Percentiles rank a stretch among this genome's conserved stretches.
Evolutionary conservation across 257 asterid genomes (phyloP).

Genomic region (Buddleja alternifolia): DNA sequence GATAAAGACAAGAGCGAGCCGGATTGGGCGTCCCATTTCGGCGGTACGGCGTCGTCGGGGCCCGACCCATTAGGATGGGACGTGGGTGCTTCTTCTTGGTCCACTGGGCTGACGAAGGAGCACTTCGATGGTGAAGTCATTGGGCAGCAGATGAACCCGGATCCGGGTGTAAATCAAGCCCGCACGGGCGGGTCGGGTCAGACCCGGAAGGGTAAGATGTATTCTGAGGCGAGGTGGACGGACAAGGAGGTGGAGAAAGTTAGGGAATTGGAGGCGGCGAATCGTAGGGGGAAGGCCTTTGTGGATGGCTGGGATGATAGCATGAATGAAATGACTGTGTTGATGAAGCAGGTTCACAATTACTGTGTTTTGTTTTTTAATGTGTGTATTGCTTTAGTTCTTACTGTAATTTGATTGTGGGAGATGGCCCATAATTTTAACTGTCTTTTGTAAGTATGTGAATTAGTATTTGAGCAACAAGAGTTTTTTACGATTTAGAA

Average conservation of each 20-base stretch:
- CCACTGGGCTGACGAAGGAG: constrained; percentile 84
- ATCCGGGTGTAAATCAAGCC: constrained; percentile 16
- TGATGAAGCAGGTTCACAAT: constrained; percentile 74
- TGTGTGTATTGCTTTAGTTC: not conserved
- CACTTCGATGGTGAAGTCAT: constrained; percentile 85
- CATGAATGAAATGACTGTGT: constrained; percentile 50
- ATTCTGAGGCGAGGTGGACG: constrained; percentile 51
- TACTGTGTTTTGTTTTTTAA: not conserved
- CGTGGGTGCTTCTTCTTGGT: constrained; percentile 65
- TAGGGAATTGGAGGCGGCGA: constrained; percentile 48
- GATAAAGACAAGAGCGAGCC: constrained; percentile 17
- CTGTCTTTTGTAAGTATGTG: not conserved
- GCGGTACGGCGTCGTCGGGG: constrained; percentile 41
- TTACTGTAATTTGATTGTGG: not conserved
- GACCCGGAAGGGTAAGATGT: constrained; percentile 14
- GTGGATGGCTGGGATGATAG: constrained; percentile 63
- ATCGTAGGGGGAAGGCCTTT: constrained; percentile 44
- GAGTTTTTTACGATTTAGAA: constrained; percentile 6
- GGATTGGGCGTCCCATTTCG: constrained; percentile 57
- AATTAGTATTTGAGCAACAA: not conserved
- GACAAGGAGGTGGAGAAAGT: constrained; percentile 45
- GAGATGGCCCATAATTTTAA: not conserved
- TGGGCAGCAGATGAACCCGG: constrained; percentile 55
- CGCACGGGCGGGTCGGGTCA: constrained; percentile 17
- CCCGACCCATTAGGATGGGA: constrained; percentile 73